phyloP scores from a whole-genome alignment of 164 flowering plant genomes.

The Vitis cinerea region DNA sequence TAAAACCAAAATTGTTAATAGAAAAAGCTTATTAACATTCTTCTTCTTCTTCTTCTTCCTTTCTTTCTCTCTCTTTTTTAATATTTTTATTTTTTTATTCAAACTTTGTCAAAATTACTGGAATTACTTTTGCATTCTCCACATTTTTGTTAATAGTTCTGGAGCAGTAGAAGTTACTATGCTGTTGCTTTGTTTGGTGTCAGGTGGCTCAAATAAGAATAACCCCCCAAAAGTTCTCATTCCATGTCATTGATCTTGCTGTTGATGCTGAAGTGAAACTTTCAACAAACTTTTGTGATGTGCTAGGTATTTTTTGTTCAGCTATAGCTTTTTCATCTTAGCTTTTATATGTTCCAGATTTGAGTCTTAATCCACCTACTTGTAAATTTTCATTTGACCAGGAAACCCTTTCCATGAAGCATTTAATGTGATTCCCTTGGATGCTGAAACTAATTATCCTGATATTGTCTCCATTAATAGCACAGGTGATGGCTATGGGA shows the following conservation, averaged over 20 bases:
- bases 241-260: constrained; percentile 49
- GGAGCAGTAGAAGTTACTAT: neutral
- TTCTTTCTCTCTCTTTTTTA: no score
- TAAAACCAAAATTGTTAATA: no score
- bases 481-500: constrained; percentile 28
- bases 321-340: neutral
- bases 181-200: constrained; percentile 9
- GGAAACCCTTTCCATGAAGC: constrained; percentile 86
- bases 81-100: no score
- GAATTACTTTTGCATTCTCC: no score
- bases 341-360: constrained; percentile 6
- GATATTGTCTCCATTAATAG: constrained; percentile 54
- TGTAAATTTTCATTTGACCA: constrained; percentile 23
- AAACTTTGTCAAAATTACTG: no score
- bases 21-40: no score
- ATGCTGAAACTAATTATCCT: constrained; percentile 64
- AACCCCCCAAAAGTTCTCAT: constrained; percentile 28
- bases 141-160: neutral
- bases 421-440: constrained; percentile 38
- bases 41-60: no score
- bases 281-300: constrained; percentile 52
- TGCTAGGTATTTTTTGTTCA: constrained; percentile 48
- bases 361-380: constrained; percentile 6
- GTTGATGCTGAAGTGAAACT: constrained; percentile 67
- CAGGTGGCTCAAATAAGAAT: constrained; percentile 82